Conservation (phyloP, 176 grass and related monocot species). For the Aegilops sharonensis region DNA sequence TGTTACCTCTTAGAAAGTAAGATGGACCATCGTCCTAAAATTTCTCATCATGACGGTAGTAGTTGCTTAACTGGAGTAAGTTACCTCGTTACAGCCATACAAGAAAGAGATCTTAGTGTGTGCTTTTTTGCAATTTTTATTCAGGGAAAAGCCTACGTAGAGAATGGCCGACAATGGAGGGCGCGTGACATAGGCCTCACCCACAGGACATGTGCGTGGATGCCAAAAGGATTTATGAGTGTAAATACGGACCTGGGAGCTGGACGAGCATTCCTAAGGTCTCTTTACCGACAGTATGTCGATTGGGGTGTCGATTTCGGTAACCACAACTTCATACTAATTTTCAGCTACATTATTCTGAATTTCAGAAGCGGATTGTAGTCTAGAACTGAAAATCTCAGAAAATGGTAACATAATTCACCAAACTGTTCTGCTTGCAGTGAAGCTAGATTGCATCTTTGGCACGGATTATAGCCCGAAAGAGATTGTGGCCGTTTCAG, state of each 20-base stretch:
- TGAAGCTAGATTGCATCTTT: slow-evolving; percentile 94
- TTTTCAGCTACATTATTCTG: not conserved
- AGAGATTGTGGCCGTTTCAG: slow-evolving; percentile 75
- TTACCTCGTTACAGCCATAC: not conserved
- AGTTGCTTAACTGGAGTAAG: not conserved
- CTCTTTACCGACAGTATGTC: slow-evolving; percentile 71
- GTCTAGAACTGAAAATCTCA: not conserved
- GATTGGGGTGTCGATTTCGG: slow-evolving; percentile 94
- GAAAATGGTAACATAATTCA: not conserved
- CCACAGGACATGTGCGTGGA: slow-evolving; percentile 74
- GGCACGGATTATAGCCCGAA: slow-evolving; percentile 73
- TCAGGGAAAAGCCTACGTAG: slow-evolving; percentile 53
- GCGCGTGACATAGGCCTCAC: slow-evolving; percentile 72
- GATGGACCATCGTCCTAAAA: no score
- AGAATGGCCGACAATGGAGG: slow-evolving; percentile 51
- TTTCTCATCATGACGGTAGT: not conserved
- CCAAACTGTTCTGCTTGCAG: slow-evolving; percentile 26
- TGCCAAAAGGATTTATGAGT: slow-evolving; percentile 88
- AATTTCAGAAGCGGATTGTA: not conserved
- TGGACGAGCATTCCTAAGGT: slow-evolving; percentile 78
- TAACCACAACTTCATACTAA: not conserved
- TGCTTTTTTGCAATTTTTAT: not conserved
- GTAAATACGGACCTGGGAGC: slow-evolving; percentile 72
- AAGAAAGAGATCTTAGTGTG: no score
- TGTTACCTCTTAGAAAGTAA: no score